Percentiles rank a stretch among this genome's conserved stretches.
These are phyloP conservation scores for Saccharum spontaneum DNA, from an alignment of 176 grass and related monocot genomes.

Conservation along the genomic window DNA sequence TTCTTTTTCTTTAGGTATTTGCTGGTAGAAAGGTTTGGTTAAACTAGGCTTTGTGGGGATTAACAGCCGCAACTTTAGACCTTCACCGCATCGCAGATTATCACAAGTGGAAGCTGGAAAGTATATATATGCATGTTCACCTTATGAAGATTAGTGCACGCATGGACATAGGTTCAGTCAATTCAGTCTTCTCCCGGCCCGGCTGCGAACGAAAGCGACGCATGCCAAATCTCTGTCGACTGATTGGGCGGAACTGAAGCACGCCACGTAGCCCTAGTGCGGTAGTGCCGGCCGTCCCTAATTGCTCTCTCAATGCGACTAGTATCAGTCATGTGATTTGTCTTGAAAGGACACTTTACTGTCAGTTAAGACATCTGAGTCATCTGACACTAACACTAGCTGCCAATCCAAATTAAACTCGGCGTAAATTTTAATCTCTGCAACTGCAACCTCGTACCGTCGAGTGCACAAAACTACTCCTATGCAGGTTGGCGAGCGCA, in stretches of 20 bases:
- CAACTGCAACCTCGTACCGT: slow-evolving; percentile 5
- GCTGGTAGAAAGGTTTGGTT: slow-evolving; percentile 18
- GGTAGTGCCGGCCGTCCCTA: background rate
- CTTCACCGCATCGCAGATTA: slow-evolving; percentile 27
- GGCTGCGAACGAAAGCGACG: slow-evolving; percentile 23
- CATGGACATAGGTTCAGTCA: slow-evolving; percentile 4
- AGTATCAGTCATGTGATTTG: slow-evolving; percentile 1
- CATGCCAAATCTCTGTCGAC: slow-evolving; percentile 21
- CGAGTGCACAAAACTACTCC: background rate
- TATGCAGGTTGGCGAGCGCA: background rate
- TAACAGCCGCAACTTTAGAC: slow-evolving; percentile 71
- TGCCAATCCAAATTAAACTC: slow-evolving; percentile 2
- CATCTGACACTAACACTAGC: background rate
- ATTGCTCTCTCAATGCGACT: background rate
- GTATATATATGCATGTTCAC: too few relatives aligned
- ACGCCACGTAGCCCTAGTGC: slow-evolving; percentile 29
- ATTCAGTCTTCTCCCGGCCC: background rate
- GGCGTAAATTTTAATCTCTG: background rate
- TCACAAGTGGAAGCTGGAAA: slow-evolving; percentile 2
- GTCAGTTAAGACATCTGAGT: background rate
- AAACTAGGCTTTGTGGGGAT: slow-evolving; percentile 28
- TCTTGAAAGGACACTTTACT: background rate
- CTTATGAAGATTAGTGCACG: slow-evolving; percentile 7
- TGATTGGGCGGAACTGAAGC: slow-evolving; percentile 1
- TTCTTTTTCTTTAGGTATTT: slow-evolving; percentile 9